Percentiles rank a stretch among this genome's conserved stretches.
Conservation (phyloP, 352 stramenopile genomes). For the Phytophthora europaea region DNA sequence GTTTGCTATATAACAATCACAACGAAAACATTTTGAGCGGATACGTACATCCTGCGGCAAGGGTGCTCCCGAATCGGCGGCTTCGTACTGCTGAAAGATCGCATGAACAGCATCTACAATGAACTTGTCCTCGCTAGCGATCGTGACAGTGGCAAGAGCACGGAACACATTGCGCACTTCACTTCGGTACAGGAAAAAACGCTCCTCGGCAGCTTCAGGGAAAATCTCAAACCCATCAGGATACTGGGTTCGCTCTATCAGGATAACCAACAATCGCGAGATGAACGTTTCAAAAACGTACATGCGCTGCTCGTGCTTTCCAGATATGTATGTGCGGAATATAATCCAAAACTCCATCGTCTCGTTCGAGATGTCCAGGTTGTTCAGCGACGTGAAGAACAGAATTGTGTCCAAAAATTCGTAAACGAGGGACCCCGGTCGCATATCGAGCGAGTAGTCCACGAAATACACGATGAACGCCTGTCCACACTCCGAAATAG, state of each 20-base stretch:
- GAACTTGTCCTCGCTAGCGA: constrained; percentile 80
- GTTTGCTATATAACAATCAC: constrained; percentile 5
- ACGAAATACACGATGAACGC: constrained; percentile 85
- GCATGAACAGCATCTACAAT: constrained; percentile 78
- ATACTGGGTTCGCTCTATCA: constrained; percentile 79
- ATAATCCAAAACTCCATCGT: constrained; percentile 90
- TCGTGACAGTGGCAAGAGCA: constrained; percentile 76
- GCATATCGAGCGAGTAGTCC: constrained; percentile 72
- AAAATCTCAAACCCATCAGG: constrained; percentile 65
- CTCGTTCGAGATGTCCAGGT: constrained; percentile 78
- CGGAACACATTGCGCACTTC: constrained; percentile 83
- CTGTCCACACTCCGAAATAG: constrained; percentile 81
- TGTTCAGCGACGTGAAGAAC: constrained; percentile 71
- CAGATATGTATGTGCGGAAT: constrained; percentile 78
- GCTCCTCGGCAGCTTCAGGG: constrained; percentile 59
- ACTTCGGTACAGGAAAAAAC: constrained; percentile 75
- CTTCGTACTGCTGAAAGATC: constrained; percentile 81
- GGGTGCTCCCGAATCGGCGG: constrained; percentile 46
- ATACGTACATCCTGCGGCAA: constrained; percentile 51
- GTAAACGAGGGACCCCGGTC: constrained; percentile 74
- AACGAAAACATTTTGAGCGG: background rate
- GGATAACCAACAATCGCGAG: constrained; percentile 69
- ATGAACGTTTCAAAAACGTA: constrained; percentile 78
- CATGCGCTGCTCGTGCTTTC: constrained; percentile 82
- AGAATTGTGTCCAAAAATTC: constrained; percentile 80